Evolutionary conservation across 2,329 filamentous ascomycete genomes (phyloP).

Genomic region (Pleomassaria siparia): DNA sequence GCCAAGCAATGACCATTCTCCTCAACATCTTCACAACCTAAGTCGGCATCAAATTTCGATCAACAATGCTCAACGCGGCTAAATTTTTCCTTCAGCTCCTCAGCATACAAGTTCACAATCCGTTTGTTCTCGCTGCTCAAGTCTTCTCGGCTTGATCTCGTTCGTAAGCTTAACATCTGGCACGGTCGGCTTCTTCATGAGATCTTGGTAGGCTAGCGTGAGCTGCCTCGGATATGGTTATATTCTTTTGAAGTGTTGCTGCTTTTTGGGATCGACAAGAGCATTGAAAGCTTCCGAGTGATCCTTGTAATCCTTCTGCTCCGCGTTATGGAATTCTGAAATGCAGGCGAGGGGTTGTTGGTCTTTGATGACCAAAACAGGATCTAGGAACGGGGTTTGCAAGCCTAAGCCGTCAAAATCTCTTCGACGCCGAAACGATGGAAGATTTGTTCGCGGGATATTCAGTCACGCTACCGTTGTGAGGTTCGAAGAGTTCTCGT

Average conservation of each 20-base stretch:
- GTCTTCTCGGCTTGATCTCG: conserved; percentile 6
- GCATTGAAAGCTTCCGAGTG: conserved; percentile 29
- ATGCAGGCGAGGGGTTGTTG: conserved; percentile 42
- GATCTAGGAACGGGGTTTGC: conserved; percentile 50
- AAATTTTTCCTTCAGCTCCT: conserved; percentile 24
- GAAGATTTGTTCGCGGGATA: conserved; percentile 49
- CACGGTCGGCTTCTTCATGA: conserved; percentile 7
- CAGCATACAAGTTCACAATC: conserved; percentile 37
- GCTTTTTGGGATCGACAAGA: conserved; percentile 11
- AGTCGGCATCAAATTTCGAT: conserved; percentile 25
- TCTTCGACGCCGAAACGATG: conserved; percentile 51
- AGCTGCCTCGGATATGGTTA: conserved; percentile 6
- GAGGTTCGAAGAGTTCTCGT: conserved; percentile 43
- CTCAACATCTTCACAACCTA: conserved; percentile 26
- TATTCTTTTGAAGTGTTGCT: conserved; percentile 5
- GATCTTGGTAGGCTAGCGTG: conserved; percentile 3
- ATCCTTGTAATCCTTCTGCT: conserved; percentile 35
- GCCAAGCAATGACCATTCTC: conserved; percentile 28
- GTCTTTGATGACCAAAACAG: conserved; percentile 43
- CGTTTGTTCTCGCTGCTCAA: conserved; percentile 35
- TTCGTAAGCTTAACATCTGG: conserved; percentile 7
- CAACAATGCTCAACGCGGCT: conserved; percentile 24
- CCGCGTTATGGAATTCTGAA: conserved; percentile 42
- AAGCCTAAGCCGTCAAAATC: conserved; percentile 51
- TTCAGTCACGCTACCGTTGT: conserved; percentile 17